Evolutionary conservation across 208 protist genomes (phyloP).

Genomic region (Vickermania spadyakhi): DNA sequence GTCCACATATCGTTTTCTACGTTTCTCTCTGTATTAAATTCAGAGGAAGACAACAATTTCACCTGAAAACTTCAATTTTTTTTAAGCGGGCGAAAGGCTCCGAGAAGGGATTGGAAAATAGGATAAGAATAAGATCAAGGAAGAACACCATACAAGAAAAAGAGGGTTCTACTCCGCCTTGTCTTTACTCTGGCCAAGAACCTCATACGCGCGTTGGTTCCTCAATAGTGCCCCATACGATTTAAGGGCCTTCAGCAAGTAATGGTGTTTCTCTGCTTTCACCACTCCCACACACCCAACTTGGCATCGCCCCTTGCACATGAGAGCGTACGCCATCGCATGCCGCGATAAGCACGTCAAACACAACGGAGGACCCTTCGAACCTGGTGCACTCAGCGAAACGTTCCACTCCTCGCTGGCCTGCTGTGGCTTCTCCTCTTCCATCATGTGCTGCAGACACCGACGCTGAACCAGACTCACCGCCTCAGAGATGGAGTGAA

Average conservation of each 20-base stretch:
- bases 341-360: constrained; percentile 53
- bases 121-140: no score
- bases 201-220: background rate
- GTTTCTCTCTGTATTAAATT: no score
- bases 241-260: constrained; percentile 20
- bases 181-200: background rate
- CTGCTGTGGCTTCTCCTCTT: background rate
- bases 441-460: background rate
- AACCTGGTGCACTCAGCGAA: no score
- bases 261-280: constrained; percentile 24
- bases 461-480: background rate
- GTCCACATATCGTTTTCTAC: no score
- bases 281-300: constrained; percentile 35
- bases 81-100: no score
- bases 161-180: no score
- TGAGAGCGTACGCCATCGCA: constrained; percentile 52
- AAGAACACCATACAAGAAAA: no score
- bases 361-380: constrained; percentile 8
- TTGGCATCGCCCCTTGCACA: constrained; percentile 35
- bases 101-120: no score
- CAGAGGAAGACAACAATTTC: no score
- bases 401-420: no score
- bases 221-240: constrained; percentile 14
- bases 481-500: background rate
- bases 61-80: no score